Percentiles rank a stretch among this genome's conserved stretches.
phyloP scores from a whole-genome alignment of 2,329 filamentous ascomycete species.

The Exophiala aquamarina region DNA sequence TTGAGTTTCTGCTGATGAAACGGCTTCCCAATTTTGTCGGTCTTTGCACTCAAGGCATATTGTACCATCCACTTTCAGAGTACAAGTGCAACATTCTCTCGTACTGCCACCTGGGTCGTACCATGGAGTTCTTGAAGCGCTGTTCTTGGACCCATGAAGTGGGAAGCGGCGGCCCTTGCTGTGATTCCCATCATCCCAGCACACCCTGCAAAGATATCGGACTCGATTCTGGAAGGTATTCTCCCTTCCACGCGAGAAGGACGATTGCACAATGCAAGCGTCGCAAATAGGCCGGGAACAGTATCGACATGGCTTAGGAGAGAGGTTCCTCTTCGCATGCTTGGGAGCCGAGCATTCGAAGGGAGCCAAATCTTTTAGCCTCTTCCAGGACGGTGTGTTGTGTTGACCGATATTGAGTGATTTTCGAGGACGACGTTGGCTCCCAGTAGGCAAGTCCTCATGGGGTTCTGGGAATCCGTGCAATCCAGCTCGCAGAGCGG shows the following conservation, averaged over 20 bases:
- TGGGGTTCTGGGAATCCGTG: conserved; percentile 30
- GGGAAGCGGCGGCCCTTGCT: conserved; percentile 28
- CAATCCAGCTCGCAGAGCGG: conserved; percentile 28
- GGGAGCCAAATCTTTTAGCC: conserved; percentile 28
- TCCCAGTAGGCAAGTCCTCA: not conserved
- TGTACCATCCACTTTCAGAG: conserved; percentile 29
- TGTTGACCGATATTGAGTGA: conserved; percentile 32
- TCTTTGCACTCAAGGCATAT: conserved; percentile 32
- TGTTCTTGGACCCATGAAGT: conserved; percentile 1
- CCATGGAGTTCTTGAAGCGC: conserved; percentile 4
- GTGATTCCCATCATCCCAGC: conserved; percentile 31
- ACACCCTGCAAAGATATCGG: conserved; percentile 31
- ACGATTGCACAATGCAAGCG: conserved; percentile 33
- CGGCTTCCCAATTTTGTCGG: conserved; percentile 29
- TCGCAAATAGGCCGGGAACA: conserved; percentile 34
- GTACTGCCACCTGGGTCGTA: conserved; percentile 18
- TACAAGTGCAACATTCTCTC: conserved; percentile 31
- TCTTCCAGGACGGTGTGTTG: conserved; percentile 32
- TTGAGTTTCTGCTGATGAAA: conserved; percentile 8
- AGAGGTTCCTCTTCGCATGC: conserved; percentile 29
- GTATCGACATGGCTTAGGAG: conserved; percentile 28
- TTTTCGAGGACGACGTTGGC: conserved; percentile 10
- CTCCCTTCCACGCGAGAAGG: conserved; percentile 28
- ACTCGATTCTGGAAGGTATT: conserved; percentile 33
- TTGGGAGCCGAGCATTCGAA: conserved; percentile 29